A percentile compares a stretch with the other conserved stretches of the same genome.
These are phyloP conservation scores for Erodium moschatum DNA, from an alignment of 441 rosid species.

Conservation along the genomic window DNA sequence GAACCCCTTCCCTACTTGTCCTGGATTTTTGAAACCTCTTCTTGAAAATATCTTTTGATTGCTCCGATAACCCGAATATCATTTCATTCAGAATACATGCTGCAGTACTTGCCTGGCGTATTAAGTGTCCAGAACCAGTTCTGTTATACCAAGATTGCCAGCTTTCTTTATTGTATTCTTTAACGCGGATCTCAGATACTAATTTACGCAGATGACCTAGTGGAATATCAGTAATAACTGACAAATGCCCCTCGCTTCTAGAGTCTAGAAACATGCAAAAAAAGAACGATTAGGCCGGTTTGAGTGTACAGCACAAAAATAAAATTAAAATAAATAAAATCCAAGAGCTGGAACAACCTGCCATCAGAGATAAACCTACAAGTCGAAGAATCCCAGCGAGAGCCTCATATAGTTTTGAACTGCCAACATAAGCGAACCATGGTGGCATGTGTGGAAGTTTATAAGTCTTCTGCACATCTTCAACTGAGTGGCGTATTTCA, in stretches of 20 bases:
- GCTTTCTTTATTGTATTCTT: constrained; percentile 57
- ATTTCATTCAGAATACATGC: constrained; percentile 82
- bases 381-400: constrained; percentile 81
- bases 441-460: constrained; percentile 75
- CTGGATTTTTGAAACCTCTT: constrained; percentile 50
- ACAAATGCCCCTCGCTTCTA: constrained; percentile 49
- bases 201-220: constrained; percentile 51
- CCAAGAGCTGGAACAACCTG: constrained; percentile 58
- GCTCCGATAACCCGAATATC: constrained; percentile 70
- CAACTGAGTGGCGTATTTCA: constrained; percentile 24
- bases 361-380: constrained; percentile 69
- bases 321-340: constrained; percentile 18
- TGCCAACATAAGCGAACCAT: constrained; percentile 71
- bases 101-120: constrained; percentile 78
- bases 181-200: constrained; percentile 63
- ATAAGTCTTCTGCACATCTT: constrained; percentile 31
- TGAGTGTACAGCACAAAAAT: constrained; percentile 22
- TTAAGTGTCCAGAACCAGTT: constrained; percentile 68
- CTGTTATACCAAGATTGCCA: constrained; percentile 80
- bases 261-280: constrained; percentile 44
- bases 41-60: constrained; percentile 42
- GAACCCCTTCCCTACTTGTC: constrained; percentile 23
- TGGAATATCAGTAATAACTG: constrained; percentile 67
- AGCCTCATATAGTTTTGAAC: constrained; percentile 61
- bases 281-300: constrained; percentile 11